Conservation (phyloP, 306 rosid genomes). For the Mimosa bimucronata region DNA sequence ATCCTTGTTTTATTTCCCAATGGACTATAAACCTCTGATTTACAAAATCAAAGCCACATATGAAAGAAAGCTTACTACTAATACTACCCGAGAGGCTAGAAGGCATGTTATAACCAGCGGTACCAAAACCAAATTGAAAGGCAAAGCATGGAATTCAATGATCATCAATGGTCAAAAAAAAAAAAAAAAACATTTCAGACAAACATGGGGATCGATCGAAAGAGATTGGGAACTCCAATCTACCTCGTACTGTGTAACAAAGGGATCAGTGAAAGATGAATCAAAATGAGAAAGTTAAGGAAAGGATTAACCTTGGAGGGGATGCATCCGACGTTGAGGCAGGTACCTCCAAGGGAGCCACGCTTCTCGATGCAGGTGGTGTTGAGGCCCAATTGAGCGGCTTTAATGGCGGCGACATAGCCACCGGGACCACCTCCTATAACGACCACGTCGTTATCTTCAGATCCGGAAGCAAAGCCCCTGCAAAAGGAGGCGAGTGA, state of each 20-base stretch:
- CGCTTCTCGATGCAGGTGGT: constrained; percentile 99
- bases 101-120: not conserved
- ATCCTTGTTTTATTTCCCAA: not conserved
- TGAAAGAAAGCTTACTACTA: not conserved
- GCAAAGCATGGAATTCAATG: not conserved
- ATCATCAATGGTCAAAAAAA: not conserved
- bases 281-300: not conserved
- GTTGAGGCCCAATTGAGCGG: constrained; percentile 93
- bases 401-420: constrained; percentile 98
- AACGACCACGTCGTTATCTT: constrained; percentile 88
- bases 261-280: not conserved
- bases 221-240: not conserved
- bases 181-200: not conserved
- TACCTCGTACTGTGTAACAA: not conserved
- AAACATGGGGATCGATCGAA: not conserved
- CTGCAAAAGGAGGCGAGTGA: constrained; percentile 56
- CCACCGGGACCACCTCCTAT: constrained; percentile 99
- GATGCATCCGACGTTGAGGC: constrained; percentile 99
- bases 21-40: not conserved
- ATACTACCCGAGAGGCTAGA: not conserved
- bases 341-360: constrained; percentile 95
- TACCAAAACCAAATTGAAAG: not conserved
- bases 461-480: constrained; percentile 90
- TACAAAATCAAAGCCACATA: not conserved
- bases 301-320: constrained; percentile 80